Evolutionary conservation across 371 early-diverging fungal genomes (phyloP), one percentile per base, ranked within the genome.

Genomic region (Apophysomyces variabilis): DNA sequence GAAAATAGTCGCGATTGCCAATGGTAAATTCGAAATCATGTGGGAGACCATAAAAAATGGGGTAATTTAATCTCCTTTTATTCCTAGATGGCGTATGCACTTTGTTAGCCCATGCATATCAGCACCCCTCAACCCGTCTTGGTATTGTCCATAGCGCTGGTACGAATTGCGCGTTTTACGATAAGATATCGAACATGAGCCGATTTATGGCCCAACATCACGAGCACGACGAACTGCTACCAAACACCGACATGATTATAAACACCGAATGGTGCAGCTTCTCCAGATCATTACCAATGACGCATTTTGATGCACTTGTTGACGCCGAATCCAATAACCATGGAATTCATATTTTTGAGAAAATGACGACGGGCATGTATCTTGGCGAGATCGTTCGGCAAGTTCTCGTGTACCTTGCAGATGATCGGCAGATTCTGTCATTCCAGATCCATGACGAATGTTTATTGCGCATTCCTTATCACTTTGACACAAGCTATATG

Each of bases 81-180:
- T 7, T 21, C 59, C 9, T 68, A 83, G 99, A 98, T 75, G 93
- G 96, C 4, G 96, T 95, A 13, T 95, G 96, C 46, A 94, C 97
- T 3, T 78, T 96, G 61, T 83, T 96, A 57, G 90, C 96, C 26
- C 92, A 96, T 65, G 94, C 94, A 5, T 96, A 95, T 82, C 81
- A 83, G 64, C 86, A 90, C 61, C 92, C 94, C 21, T 88, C 89
- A 47, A 96, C 96, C 18, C 85, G 88, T 68, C 76, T 96, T 50
- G 95, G 95, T 35, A 93, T 95, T 54, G 94, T 98, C 63, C 88
- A 96, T 39, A 97, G 96, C 66, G 93, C 96, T 6, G 99, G 99
- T 37, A 94, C 96, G 56, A 98, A 98, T 70, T 95, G 95, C 47
- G 94, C 96, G 37, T 98, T 96, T 74, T 92, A 93, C 68, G 83